These are phyloP conservation scores for Allium sativum DNA, from an alignment of 106 monocot genomes.

Conservation along the genomic window DNA sequence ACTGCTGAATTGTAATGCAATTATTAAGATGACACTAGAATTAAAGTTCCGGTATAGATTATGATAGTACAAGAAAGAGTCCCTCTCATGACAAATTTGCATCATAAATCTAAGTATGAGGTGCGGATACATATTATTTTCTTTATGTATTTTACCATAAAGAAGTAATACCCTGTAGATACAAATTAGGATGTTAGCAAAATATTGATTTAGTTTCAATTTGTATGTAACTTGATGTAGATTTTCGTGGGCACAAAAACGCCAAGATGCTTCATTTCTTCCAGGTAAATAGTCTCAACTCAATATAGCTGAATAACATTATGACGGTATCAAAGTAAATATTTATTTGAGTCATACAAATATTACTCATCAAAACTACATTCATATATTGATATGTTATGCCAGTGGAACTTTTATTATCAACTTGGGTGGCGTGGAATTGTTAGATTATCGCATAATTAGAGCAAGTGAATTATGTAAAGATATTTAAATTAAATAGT, in stretches of 20 bases:
- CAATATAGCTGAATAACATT: neutral
- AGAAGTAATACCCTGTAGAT: neutral
- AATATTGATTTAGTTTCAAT: neutral
- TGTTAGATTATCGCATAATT: neutral
- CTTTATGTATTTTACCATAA: slow-evolving; percentile 1
- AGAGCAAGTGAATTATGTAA: neutral
- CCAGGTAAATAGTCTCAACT: slow-evolving; percentile 23
- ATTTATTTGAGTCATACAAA: neutral
- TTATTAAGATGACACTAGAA: too few relatives aligned
- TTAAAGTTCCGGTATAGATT: too few relatives aligned
- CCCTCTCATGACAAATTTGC: too few relatives aligned
- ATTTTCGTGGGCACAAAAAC: slow-evolving; percentile 46
- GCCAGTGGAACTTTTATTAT: too few relatives aligned
- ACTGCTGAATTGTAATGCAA: too few relatives aligned
- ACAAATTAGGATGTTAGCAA: neutral
- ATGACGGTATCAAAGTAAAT: too few relatives aligned
- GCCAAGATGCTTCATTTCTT: slow-evolving; percentile 32
- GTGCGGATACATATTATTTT: neutral
- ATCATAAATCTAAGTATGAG: neutral
- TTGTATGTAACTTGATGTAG: slow-evolving; percentile 7
- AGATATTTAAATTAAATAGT: neutral
- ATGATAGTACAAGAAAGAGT: too few relatives aligned
- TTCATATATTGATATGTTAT: neutral
- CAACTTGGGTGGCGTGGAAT: too few relatives aligned
- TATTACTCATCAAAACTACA: neutral